These are phyloP conservation scores for Stentor coeruleus DNA, from an alignment of 73 alveolate species.

Conservation along the genomic window DNA sequence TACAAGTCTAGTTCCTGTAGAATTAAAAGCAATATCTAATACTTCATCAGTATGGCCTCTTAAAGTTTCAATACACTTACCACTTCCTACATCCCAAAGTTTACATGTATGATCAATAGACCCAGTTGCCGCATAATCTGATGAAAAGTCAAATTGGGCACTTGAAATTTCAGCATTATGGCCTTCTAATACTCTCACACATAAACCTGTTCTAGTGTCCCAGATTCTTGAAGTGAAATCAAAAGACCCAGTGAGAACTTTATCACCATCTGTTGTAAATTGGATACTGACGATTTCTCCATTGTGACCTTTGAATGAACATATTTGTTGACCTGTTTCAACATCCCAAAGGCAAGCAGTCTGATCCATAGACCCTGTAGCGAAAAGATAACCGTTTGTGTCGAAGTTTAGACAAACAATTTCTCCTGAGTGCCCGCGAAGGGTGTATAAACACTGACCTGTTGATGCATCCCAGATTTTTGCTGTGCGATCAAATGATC, in stretches of 20 bases:
- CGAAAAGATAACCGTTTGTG: slow-evolving; percentile 71
- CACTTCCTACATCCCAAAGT: slow-evolving; percentile 98
- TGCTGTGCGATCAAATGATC: slow-evolving; percentile 84
- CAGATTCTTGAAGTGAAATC: slow-evolving; percentile 98
- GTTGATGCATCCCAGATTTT: slow-evolving; percentile 63
- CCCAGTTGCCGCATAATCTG: slow-evolving; percentile 91
- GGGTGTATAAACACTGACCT: slow-evolving; percentile 90
- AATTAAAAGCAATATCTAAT: background rate
- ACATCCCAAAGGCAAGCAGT: slow-evolving; percentile 96
- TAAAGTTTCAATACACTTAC: slow-evolving; percentile 93
- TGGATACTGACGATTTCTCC: slow-evolving; percentile 95
- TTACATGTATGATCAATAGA: slow-evolving; percentile 91
- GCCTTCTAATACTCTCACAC: no score
- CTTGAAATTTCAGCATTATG: slow-evolving; percentile 89
- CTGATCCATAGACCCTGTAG: slow-evolving; percentile 97
- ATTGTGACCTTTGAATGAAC: slow-evolving; percentile 49
- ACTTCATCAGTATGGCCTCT: slow-evolving; percentile 33
- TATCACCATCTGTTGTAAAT: slow-evolving; percentile 99
- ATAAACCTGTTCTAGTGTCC: no score
- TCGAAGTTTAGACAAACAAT: slow-evolving; percentile 98
- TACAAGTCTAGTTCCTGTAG: slow-evolving; percentile 95
- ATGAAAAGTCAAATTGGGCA: slow-evolving; percentile 94
- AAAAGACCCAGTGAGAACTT: slow-evolving; percentile 97
- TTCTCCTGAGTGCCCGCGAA: slow-evolving; percentile 96
- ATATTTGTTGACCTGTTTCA: slow-evolving; percentile 81